Conservation (phyloP, 768 basidiomycete species). For the Mycena venus region DNA sequence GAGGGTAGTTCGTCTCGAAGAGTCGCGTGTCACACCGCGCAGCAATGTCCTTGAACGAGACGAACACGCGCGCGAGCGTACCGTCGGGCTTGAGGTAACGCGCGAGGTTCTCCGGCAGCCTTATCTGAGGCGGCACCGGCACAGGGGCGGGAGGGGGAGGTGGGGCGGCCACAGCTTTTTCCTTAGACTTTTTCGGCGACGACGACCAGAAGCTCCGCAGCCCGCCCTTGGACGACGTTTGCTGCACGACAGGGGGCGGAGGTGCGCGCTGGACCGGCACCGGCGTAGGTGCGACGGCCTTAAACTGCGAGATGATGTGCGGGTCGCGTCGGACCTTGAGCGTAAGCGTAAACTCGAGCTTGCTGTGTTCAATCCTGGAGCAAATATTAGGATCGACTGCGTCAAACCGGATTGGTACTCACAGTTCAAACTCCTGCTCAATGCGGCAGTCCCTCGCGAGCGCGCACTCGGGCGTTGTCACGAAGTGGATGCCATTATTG, state of each 20-base stretch:
- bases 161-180: constrained; percentile 50
- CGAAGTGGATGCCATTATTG: constrained; percentile 97
- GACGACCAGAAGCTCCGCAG: constrained; percentile 84
- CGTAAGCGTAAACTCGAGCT: constrained; percentile 94
- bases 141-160: constrained; percentile 53
- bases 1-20: constrained; percentile 85
- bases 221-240: constrained; percentile 70
- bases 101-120: constrained; percentile 81
- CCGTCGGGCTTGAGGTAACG: constrained; percentile 88
- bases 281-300: constrained; percentile 67
- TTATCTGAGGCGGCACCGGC: constrained; percentile 47
- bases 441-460: constrained; percentile 72
- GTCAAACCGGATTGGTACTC: constrained; percentile 45
- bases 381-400: background rate
- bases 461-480: constrained; percentile 87
- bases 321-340: constrained; percentile 90
- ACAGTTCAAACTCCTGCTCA: constrained; percentile 94
- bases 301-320: constrained; percentile 86
- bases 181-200: constrained; percentile 77
- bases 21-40: constrained; percentile 86
- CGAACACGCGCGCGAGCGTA: constrained; percentile 89
- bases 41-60: constrained; percentile 91
- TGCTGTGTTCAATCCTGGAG: constrained; percentile 89
- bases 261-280: constrained; percentile 49
- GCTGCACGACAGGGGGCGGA: constrained; percentile 55